These are phyloP conservation scores for Ophidiomyces ophidiicola DNA, from an alignment of 2,329 filamentous ascomycete genomes.

Conservation along the genomic window DNA sequence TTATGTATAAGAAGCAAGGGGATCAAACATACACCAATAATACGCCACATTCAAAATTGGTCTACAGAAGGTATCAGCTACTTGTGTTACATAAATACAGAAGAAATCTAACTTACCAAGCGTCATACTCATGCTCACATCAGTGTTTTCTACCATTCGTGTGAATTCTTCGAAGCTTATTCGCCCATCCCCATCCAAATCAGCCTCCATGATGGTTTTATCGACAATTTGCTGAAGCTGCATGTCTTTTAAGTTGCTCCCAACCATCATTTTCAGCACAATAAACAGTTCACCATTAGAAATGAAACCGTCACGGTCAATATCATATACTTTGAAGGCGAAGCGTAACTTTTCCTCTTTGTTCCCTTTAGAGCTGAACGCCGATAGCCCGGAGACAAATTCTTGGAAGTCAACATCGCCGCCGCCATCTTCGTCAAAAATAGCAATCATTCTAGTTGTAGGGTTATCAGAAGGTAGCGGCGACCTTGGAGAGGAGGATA, in stretches of 20 bases:
- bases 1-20: neutral
- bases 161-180: slow-evolving; percentile 99
- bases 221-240: slow-evolving; percentile 98
- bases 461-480: neutral
- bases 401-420: slow-evolving; percentile 98
- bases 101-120: slow-evolving; percentile 39
- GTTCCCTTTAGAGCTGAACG: slow-evolving; percentile 95
- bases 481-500: neutral
- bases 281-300: slow-evolving; percentile 99
- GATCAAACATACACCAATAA: slow-evolving; percentile 2
- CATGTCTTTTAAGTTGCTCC: slow-evolving; percentile 96
- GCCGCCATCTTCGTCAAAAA: slow-evolving; percentile 96
- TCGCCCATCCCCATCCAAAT: slow-evolving; percentile 89
- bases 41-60: slow-evolving; percentile 10
- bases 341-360: slow-evolving; percentile 98
- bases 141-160: slow-evolving; percentile 95
- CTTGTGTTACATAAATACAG: neutral
- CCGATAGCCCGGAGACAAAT: slow-evolving; percentile 87
- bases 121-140: slow-evolving; percentile 57
- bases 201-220: slow-evolving; percentile 99
- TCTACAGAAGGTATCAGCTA: slow-evolving; percentile 7
- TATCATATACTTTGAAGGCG: slow-evolving; percentile 99
- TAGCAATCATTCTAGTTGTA: slow-evolving; percentile 76
- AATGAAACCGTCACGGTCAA: slow-evolving; percentile 96
- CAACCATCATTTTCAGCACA: slow-evolving; percentile 99